Base-by-base conservation (phyloP, 441 rosid genomes). In the Jatropha podagrica region DNA sequence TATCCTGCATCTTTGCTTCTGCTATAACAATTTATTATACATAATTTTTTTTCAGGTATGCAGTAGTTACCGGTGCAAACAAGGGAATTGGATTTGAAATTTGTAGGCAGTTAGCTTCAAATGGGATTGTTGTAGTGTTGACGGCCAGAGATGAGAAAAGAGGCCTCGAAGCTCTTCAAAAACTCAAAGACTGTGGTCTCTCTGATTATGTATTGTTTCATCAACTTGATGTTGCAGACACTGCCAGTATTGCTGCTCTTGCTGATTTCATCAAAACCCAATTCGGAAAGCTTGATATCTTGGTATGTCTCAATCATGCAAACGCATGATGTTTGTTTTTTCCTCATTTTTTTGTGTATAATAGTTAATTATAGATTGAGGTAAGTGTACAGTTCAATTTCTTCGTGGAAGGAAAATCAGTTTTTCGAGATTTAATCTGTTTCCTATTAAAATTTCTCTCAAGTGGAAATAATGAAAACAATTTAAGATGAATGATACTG, bases 41-140 rank as follows among this genome's bases (percentile, higher is more conserved):
- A 7, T 11, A 7, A 4, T 20, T 8, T 60, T 20, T 23, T 41
- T 62, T 46, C 69, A 72, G 75, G 68, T 62, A 72, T 74, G 77
- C 77, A 15, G 78, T 76, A 14, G 74, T 69, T 20, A 69, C 79
- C 0, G 85, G 87, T 27, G 85, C 75, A 13, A 84, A 80, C 75
- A 81, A 84, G 72, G 91, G 86, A 61, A 86, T 86, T 58, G 86
- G 91, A 41, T 58, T 77, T 71, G 89, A 82, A 64, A 80, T 83
- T 20, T 84, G 86, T 3, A 73, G 68, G 75, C 80, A 79, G 75
- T 51, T 84, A 69, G 85, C 84, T 42, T 79, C 82, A 0, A 61
- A 58, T 15, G 91, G 85, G 64, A 58, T 87, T 41, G 51, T 44
- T 23, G 86, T 85, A 11, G 65, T 85, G 15, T 40, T 82, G 20